phyloP scores from a whole-genome alignment of 352 stramenopile species.

The Pythium chondricola region DNA sequence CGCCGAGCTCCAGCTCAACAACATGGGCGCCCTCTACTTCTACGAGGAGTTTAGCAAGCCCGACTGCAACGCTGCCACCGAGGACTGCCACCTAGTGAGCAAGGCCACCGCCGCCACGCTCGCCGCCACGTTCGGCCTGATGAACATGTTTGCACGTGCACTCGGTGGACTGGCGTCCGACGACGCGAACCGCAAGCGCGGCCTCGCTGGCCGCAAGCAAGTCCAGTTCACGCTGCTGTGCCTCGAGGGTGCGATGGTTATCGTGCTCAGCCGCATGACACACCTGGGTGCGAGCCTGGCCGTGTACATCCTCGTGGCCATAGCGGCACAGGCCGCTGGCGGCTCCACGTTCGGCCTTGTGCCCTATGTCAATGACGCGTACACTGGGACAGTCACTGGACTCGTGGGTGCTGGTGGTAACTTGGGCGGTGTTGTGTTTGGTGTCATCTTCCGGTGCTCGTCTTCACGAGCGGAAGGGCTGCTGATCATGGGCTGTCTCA shows the following conservation, averaged over 20 bases:
- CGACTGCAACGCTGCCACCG: conserved; percentile 27
- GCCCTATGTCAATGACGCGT: conserved; percentile 61
- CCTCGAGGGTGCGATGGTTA: conserved; percentile 70
- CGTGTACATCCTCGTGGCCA: conserved; percentile 89
- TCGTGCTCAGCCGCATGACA: conserved; percentile 82
- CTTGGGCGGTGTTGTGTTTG: conserved; percentile 60
- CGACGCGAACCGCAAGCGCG: conserved; percentile 69
- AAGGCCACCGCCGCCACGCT: conserved; percentile 75
- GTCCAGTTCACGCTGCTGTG: conserved; percentile 81
- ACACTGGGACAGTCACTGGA: conserved; percentile 58
- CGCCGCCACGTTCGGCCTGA: conserved; percentile 91
- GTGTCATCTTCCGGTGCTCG: conserved; percentile 53
- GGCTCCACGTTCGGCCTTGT: conserved; percentile 68
- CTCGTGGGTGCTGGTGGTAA: conserved; percentile 65
- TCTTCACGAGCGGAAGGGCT: conserved; percentile 29
- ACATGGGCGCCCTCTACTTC: conserved; percentile 92
- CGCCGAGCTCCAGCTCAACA: conserved; percentile 95
- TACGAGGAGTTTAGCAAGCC: conserved; percentile 80
- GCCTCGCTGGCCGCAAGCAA: conserved; percentile 85
- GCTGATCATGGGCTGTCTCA: conserved; percentile 56
- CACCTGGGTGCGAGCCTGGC: conserved; percentile 66
- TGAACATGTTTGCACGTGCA: conserved; percentile 91
- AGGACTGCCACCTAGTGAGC: conserved; percentile 35
- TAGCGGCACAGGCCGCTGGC: conserved; percentile 84
- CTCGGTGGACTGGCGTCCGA: conserved; percentile 86